Evolutionary conservation across 345 rosid genomes (phyloP).

Genomic region (Citrus maxima): DNA sequence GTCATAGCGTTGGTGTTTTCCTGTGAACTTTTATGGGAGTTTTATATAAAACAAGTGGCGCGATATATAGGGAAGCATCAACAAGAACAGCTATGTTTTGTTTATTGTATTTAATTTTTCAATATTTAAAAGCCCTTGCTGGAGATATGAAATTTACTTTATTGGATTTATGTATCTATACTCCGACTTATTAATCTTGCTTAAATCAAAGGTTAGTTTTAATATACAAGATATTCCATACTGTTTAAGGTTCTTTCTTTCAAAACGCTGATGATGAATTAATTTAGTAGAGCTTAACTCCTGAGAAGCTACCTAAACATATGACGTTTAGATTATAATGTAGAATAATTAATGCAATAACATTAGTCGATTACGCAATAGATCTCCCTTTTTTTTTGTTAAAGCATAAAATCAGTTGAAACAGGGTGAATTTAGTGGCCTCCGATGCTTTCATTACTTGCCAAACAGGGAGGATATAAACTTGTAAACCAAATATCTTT

Average conservation of each 20-base stretch:
- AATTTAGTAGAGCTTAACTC: not conserved
- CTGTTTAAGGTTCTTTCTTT: slow-evolving; percentile 16
- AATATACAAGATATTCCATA: not conserved
- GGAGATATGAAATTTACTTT: slow-evolving; percentile 15
- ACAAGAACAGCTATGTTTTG: not conserved
- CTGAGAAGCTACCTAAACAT: not conserved
- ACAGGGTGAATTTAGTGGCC: not conserved
- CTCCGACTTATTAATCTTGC: slow-evolving; percentile 9
- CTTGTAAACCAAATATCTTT: not conserved
- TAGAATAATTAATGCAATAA: not conserved
- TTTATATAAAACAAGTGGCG: not conserved
- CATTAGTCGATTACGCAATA: too few species aligned
- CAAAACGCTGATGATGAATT: not conserved
- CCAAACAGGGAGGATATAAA: not conserved
- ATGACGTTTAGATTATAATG: not conserved
- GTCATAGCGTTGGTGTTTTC: not conserved
- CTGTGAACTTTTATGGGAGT: slow-evolving; percentile 1
- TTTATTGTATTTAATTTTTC: slow-evolving; percentile 14
- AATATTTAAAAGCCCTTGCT: slow-evolving; percentile 10
- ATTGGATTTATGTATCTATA: slow-evolving; percentile 2
- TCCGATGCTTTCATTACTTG: not conserved
- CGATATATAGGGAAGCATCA: not conserved
- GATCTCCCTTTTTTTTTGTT: not conserved
- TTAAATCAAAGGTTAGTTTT: not conserved
- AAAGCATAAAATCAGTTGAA: not conserved